phyloP scores from a whole-genome alignment of 1,139 yeast species.

The Debaryomyces sp. region DNA sequence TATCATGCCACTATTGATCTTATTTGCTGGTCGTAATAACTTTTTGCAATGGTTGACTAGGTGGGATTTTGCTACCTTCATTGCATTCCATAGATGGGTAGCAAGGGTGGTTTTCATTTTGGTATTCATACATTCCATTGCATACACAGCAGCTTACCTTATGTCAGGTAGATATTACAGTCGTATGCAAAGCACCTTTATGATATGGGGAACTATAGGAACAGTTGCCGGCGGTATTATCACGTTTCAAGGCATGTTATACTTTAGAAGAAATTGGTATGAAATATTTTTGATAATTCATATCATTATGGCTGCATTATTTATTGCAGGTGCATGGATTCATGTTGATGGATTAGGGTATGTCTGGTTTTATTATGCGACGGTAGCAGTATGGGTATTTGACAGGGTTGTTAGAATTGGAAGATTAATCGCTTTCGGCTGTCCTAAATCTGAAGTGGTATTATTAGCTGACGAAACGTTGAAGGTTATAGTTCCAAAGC shows the following conservation, averaged over 20 bases:
- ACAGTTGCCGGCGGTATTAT: slow-evolving; percentile 39
- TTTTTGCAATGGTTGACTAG: slow-evolving; percentile 58
- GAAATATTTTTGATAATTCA: slow-evolving; percentile 68
- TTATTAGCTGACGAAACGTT: slow-evolving; percentile 43
- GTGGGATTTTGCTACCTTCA: slow-evolving; percentile 61
- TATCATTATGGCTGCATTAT: slow-evolving; percentile 55
- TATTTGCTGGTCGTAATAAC: slow-evolving; percentile 67
- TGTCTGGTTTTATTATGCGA: slow-evolving; percentile 33
- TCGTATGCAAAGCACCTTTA: slow-evolving; percentile 35
- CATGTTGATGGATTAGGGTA: slow-evolving; percentile 44
- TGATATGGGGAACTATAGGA: slow-evolving; percentile 55
- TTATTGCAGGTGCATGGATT: slow-evolving; percentile 60
- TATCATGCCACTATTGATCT: slow-evolving; percentile 52
- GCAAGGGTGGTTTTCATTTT: slow-evolving; percentile 50
- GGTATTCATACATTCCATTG: slow-evolving; percentile 41
- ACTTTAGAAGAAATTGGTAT: slow-evolving; percentile 58
- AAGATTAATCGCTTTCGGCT: slow-evolving; percentile 40
- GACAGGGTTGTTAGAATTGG: slow-evolving; percentile 44
- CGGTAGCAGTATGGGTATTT: slow-evolving; percentile 45
- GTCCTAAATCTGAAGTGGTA: slow-evolving; percentile 36
- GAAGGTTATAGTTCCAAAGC: slow-evolving; percentile 42
- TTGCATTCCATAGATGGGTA: slow-evolving; percentile 62
- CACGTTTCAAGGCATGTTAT: slow-evolving; percentile 49
- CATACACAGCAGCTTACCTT: slow-evolving; percentile 26
- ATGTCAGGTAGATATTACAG: neutral